Base-by-base conservation (phyloP, 176 grass and related monocot genomes). In the Ananas comosus region DNA sequence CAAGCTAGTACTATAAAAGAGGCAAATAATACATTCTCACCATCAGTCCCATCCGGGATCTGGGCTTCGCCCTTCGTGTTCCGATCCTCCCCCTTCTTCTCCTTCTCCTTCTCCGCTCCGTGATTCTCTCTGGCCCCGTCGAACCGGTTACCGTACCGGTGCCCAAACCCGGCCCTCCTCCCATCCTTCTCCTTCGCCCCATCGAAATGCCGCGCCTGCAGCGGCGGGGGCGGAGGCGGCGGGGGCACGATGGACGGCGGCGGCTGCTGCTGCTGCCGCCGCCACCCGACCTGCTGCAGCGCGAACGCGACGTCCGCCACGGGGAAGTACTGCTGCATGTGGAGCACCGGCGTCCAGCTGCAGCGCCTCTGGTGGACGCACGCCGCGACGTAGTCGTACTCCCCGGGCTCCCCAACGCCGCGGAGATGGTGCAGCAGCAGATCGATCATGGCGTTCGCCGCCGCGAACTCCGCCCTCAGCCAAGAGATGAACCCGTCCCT, bases 401-500 rank as follows among this genome's bases (percentile, higher is more conserved):
- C 66, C 52, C 29, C 53, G 7, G 66, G 64, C 56, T 61, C 56
- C 17, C 75, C 66, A 12, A 47, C 49, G 53, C 42, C 42, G 52
- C 75, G 47, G 52, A 77, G 75, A 52, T 77, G 75, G 8, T 77
- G 66, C 16, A 77, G n/a, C 75, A 77, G 49, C 29, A 77, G 33
- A 18, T 77, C 75, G 29, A 77, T 68, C 29, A 77, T 69, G 50
- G 75, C 52, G 48, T 77, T 77, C 12, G 75, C 33, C 33, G 75
- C 75, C 11, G 75, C 65, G 19, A 77, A 77, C 53, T 77, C 75
- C n/a, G 65, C 75, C 42, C 75, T 47, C 65, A 77, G 25, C 75
- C 75, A 77, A 42, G 75, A 77, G 33, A 77, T 77, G 53, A 77
- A 77, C 18, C 75, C 75, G 12, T 77, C 75, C 65, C 75, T 57